Evolutionary conservation across 768 basidiomycete genomes (phyloP), one percentile per base, ranked within the genome.

Genomic region (Tulasnella sp.): DNA sequence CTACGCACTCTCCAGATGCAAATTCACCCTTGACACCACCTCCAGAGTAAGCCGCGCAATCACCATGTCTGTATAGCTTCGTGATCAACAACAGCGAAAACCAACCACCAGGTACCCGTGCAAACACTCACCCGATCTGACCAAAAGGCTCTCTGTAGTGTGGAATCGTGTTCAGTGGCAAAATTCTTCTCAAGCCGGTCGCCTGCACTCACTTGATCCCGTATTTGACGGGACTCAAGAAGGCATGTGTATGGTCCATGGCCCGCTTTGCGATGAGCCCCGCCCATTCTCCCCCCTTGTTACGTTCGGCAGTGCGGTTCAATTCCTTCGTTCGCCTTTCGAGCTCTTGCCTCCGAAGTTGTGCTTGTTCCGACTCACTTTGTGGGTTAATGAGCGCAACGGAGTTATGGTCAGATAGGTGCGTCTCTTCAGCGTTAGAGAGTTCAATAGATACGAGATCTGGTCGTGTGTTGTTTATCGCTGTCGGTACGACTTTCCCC

Each of bases 341-440:
- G 23, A 62, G 19, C 42, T 56, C 52, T 23, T 30, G 24, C 50
- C 55, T 43, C 44, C 41, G 41, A 4, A 30, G 11, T 26, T 56
- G 23, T n/a, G 55, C 55, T 26, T 56, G 21, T 8, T 21, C 55
- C 15, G 42, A 34, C 3, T 42, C 41, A n/a, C 44, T 42, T 13
- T 42, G 41, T 47, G 55, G 55, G 41, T 63, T 50, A 30, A 51
- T 50, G 27, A 65, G 30, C 2, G 61, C 47, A 7, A 65, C 63
- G 11, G 51, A 32, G 44, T 63, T 54, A 41, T 65, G 64, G 26
- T 63, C 62, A 17, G 64, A 65, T 2, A 58, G 58, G 24, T 65
- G 64, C 8, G 64, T 63, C 21, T 58, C 58, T 11, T 65, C 64
- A 3, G 62, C 50, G 29, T 56, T 52, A 13, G 44, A 52, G 58